Evolutionary conservation across 2,329 filamentous ascomycete species (phyloP).

Genomic region (Atkinsonella texensis): DNA sequence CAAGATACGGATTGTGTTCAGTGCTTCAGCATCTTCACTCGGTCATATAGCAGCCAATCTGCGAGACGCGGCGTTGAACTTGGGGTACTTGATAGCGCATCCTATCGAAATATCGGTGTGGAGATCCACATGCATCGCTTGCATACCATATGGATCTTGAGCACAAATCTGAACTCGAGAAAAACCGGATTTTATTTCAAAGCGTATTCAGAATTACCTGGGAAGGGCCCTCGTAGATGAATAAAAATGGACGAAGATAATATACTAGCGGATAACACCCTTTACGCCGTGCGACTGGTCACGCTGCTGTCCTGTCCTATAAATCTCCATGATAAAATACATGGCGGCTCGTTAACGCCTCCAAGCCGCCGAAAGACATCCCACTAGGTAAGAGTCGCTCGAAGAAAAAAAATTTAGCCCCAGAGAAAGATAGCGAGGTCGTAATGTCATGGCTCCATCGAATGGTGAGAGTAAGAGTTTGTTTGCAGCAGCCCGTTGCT

Average conservation of each 20-base stretch:
- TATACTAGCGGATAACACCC: conserved; percentile 1
- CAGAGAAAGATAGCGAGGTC: conserved; percentile 5
- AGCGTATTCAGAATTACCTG: neutral
- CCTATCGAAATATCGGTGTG: too few species aligned
- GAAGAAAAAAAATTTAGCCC: neutral
- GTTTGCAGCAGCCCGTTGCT: neutral
- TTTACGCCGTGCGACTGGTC: conserved; percentile 8
- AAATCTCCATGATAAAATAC: conserved; percentile 9
- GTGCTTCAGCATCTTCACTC: neutral
- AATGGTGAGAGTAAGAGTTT: neutral
- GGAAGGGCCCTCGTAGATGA: neutral
- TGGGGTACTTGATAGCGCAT: neutral
- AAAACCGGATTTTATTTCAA: neutral
- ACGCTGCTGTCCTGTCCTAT: neutral
- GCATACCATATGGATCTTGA: too few species aligned
- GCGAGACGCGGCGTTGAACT: neutral
- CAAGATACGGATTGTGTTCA: neutral
- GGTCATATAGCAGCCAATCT: neutral
- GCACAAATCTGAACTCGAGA: neutral
- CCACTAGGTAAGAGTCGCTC: conserved; percentile 2
- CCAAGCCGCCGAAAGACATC: conserved; percentile 2
- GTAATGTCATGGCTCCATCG: conserved; percentile 9
- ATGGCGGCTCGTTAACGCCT: conserved; percentile 8
- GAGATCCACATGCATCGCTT: too few species aligned
- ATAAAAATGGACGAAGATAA: neutral